Base-by-base conservation (phyloP, 2,329 filamentous ascomycete genomes). In the Aspergillus neotritici region DNA sequence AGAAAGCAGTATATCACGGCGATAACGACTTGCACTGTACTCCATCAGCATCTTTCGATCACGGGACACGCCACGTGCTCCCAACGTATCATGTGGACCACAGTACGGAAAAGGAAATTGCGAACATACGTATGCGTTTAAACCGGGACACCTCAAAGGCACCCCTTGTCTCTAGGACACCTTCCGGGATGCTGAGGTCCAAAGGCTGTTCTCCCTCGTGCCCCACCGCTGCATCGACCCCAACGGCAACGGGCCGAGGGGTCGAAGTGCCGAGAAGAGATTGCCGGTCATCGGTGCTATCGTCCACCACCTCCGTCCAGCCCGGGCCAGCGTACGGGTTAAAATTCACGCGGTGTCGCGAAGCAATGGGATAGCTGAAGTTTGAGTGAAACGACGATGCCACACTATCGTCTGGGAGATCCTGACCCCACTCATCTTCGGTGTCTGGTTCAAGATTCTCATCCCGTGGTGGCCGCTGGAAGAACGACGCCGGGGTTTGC, bases 1-100 rank as follows among this genome's bases (percentile, higher is more conserved):
- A 94, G 75, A 30, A 90, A 76, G 64, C 86, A 91, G 61, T 85
- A 86, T 9, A 86, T 55, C 1, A 87, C 80, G 5, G 82, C 84
- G 36, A 79, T 70, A 32, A 68, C 66, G n/a, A 90, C 79, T 67
- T 91, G 86, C 12, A 77, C 83, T 87, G 55, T 44, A 39, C 37
- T 13, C 36, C 32, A 37, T 56, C 30, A 53, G 43, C 36, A 21
- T 35, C 9, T 11, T 5, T 16, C n/a, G 21, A 25, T 25, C 21
- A 25, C 21, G 21, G 21, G 21, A 25, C 21, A 25, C 21, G 7
- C 6, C 21, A 25, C 21, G 21, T 9, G 21, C 7, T 25, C 21
- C 21, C 21, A 25, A 25, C 3, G 3, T 13, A 34, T 8, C 10
- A 40, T 13, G 14, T n/a, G n/a, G n/a, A n/a, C 4, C 5, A 15